Conservation (phyloP, 2,329 filamentous ascomycete species). For the Pseudogymnoascus pannorum region DNA sequence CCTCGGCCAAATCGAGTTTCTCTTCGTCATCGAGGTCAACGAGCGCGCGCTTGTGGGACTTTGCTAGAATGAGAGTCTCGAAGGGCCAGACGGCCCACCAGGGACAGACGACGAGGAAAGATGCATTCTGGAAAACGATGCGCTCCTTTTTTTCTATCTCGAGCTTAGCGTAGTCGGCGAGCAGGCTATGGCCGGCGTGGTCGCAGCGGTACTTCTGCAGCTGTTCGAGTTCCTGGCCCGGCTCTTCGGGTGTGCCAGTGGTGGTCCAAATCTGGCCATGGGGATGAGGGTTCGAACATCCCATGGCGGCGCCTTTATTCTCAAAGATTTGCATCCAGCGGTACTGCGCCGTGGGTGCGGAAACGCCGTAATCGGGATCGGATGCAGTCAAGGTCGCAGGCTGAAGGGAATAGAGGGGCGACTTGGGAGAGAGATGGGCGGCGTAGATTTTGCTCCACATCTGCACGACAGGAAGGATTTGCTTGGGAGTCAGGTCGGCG, state of each 20-base stretch:
- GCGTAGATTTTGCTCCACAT: constrained; percentile 91
- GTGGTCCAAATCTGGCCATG: constrained; percentile 97
- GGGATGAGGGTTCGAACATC: constrained; percentile 95
- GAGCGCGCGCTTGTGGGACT: constrained; percentile 74
- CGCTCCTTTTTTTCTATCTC: constrained; percentile 78
- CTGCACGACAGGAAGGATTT: constrained; percentile 77
- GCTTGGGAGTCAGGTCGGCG: constrained; percentile 70
- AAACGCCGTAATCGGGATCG: constrained; percentile 36
- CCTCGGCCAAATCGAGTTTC: constrained; percentile 67
- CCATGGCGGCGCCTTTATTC: constrained; percentile 97
- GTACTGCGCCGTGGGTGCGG: constrained; percentile 65
- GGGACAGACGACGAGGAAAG: constrained; percentile 81
- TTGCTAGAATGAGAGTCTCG: constrained; percentile 83
- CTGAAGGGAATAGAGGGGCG: constrained; percentile 46
- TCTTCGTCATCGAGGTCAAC: constrained; percentile 72
- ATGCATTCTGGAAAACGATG: constrained; percentile 78
- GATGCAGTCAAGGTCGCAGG: constrained; percentile 36
- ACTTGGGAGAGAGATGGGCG: constrained; percentile 66
- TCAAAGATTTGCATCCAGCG: constrained; percentile 99
- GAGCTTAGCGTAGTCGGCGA: constrained; percentile 79
- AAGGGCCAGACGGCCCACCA: constrained; percentile 99
- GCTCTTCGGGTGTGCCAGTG: constrained; percentile 84
- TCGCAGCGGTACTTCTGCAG: constrained; percentile 70
- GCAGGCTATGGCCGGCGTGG: constrained; percentile 65
- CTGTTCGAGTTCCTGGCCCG: constrained; percentile 68